phyloP scores from a whole-genome alignment of 208 protist species.

The Leptomonas seymouri region DNA sequence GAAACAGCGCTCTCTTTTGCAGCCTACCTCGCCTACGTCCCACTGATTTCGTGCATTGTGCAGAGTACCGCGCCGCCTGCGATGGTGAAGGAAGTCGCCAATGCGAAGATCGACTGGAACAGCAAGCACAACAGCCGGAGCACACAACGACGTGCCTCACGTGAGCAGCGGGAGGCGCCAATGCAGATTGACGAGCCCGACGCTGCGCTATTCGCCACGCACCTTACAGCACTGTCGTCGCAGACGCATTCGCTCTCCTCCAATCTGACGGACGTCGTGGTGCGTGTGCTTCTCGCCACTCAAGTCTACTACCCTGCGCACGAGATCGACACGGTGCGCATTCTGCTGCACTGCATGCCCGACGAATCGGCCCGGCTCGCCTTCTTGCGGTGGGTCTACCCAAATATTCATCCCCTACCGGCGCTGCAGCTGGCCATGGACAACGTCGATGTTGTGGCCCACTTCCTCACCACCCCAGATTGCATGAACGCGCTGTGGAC shows the following conservation, averaged over 20 bases:
- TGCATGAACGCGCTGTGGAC: slow-evolving; percentile 83
- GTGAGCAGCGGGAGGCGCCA: no score
- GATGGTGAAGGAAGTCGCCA: neutral
- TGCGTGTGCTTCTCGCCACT: slow-evolving; percentile 55
- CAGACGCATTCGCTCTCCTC: slow-evolving; percentile 11
- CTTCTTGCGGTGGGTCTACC: slow-evolving; percentile 67
- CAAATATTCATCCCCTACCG: slow-evolving; percentile 77
- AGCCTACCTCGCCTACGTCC: slow-evolving; percentile 52
- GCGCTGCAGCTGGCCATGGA: slow-evolving; percentile 65
- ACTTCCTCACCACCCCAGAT: slow-evolving; percentile 49
- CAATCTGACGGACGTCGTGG: slow-evolving; percentile 29
- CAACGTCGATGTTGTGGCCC: slow-evolving; percentile 46
- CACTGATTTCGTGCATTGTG: slow-evolving; percentile 42
- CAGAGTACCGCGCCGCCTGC: slow-evolving; percentile 15
- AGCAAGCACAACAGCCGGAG: slow-evolving; percentile 4
- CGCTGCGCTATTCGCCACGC: neutral
- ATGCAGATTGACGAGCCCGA: no score
- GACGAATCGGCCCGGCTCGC: slow-evolving; percentile 33
- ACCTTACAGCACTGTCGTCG: slow-evolving; percentile 2
- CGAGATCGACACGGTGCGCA: slow-evolving; percentile 51
- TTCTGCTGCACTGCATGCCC: slow-evolving; percentile 53
- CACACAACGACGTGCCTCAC: neutral
- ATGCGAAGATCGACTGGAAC: slow-evolving; percentile 1
- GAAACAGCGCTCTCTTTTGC: slow-evolving; percentile 73
- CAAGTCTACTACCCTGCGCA: slow-evolving; percentile 73